Conservation (phyloP, 257 asterid genomes). For the Hygrophila difformis region DNA sequence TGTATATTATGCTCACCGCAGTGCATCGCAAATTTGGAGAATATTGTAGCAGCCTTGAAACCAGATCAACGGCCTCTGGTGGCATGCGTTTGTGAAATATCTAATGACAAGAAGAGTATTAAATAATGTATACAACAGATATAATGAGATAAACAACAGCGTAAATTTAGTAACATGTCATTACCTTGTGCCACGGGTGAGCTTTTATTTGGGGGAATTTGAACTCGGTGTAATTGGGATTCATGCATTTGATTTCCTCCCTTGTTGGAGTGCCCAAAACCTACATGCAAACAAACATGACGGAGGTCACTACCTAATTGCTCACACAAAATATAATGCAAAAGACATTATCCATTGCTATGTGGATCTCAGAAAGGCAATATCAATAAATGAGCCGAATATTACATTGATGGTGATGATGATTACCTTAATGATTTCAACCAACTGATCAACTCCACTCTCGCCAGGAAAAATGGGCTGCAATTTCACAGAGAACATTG, state of each 20-base stretch:
- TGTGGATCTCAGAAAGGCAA: too few relatives aligned
- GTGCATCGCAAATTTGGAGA: constrained; percentile 64
- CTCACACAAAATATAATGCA: too few relatives aligned
- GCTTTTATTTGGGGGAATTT: constrained; percentile 72
- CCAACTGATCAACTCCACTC: constrained; percentile 56
- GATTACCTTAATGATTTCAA: constrained; percentile 52
- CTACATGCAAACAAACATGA: constrained; percentile 22
- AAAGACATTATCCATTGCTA: too few relatives aligned
- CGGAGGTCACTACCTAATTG: too few relatives aligned
- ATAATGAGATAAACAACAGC: neutral
- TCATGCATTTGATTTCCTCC: constrained; percentile 80
- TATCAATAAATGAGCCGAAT: too few relatives aligned
- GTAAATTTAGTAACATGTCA: neutral
- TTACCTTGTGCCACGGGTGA: constrained; percentile 82
- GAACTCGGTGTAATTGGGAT: constrained; percentile 69
- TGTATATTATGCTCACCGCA: constrained; percentile 39
- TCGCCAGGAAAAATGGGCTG: constrained; percentile 60
- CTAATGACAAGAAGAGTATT: constrained; percentile 18
- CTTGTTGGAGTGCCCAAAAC: constrained; percentile 76
- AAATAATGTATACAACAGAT: neutral
- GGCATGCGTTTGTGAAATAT: constrained; percentile 69
- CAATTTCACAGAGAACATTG: constrained; percentile 13
- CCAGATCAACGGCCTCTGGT: constrained; percentile 70
- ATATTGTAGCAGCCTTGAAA: constrained; percentile 63
- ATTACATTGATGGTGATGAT: neutral